Evolutionary conservation across 169 alveolate genomes (phyloP).

Genomic region (Plasmodium adleri): DNA sequence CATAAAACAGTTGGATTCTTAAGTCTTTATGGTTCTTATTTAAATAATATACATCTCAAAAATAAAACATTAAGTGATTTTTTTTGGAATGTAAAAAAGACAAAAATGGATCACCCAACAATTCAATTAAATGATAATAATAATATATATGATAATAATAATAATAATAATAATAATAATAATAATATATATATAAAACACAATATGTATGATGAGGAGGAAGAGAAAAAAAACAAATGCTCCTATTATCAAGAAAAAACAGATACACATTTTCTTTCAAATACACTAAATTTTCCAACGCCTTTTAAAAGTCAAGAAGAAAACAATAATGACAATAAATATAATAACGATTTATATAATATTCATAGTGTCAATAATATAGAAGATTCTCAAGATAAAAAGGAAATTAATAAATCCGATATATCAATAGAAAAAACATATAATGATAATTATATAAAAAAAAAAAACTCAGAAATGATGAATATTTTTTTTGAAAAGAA

Average conservation of each 20-base stretch:
- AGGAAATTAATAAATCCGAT: too few species aligned
- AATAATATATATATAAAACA: too few species aligned
- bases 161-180: too few species aligned
- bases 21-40: conserved; percentile 62
- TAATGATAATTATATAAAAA: too few species aligned
- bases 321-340: too few species aligned
- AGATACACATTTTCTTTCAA: conserved; percentile 8
- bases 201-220: neutral
- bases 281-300: neutral
- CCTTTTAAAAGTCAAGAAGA: neutral
- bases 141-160: too few species aligned
- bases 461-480: too few species aligned
- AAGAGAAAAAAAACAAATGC: neutral
- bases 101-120: neutral
- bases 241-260: neutral
- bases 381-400: too few species aligned
- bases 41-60: conserved; percentile 33
- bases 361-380: too few species aligned
- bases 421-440: too few species aligned
- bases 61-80: conserved; percentile 25
- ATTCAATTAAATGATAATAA: neutral
- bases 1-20: conserved; percentile 57
- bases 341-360: too few species aligned
- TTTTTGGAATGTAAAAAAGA: conserved; percentile 5
- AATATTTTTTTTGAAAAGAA: neutral